These are phyloP conservation scores for Fusarium gaditjirri DNA, from an alignment of 2,329 filamentous ascomycete species.

Conservation along the genomic window DNA sequence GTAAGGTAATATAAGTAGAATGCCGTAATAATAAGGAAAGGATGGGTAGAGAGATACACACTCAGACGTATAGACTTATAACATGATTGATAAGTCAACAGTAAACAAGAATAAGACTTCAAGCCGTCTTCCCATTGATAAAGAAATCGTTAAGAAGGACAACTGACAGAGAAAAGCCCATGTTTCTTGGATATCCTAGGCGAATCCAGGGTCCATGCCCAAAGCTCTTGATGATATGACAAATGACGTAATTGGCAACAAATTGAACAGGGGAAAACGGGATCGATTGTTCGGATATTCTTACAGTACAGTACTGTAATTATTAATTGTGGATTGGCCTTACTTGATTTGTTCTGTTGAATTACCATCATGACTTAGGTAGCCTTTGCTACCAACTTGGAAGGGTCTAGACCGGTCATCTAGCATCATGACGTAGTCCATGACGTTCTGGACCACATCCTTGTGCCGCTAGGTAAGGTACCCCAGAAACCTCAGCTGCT, in stretches of 20 bases:
- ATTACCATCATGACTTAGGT: not conserved
- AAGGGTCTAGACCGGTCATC: constrained; percentile 23
- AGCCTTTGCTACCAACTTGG: not conserved
- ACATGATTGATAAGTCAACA: not conserved
- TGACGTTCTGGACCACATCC: constrained; percentile 8
- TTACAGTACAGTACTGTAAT: constrained; percentile 23
- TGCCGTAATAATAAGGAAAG: not conserved
- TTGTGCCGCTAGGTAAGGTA: not conserved
- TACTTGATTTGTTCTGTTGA: not conserved
- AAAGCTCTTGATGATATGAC: not conserved
- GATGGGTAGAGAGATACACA: not conserved
- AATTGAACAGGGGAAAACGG: not conserved
- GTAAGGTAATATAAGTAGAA: not conserved
- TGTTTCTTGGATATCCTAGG: not conserved
- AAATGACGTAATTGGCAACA: constrained; percentile 21
- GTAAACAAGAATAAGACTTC: not conserved
- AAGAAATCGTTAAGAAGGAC: not conserved
- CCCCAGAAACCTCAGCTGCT: constrained; percentile 3
- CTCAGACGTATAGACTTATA: not conserved
- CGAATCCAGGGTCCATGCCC: not conserved
- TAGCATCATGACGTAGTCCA: constrained; percentile 21
- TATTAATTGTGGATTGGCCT: constrained; percentile 8
- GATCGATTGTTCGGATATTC: not conserved
- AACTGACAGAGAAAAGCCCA: not conserved
- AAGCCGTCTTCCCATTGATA: not conserved